Percentiles rank a stretch among this genome's conserved stretches.
Evolutionary conservation across 176 grass and related monocot species (phyloP).

Genomic region (Stipa capillata): DNA sequence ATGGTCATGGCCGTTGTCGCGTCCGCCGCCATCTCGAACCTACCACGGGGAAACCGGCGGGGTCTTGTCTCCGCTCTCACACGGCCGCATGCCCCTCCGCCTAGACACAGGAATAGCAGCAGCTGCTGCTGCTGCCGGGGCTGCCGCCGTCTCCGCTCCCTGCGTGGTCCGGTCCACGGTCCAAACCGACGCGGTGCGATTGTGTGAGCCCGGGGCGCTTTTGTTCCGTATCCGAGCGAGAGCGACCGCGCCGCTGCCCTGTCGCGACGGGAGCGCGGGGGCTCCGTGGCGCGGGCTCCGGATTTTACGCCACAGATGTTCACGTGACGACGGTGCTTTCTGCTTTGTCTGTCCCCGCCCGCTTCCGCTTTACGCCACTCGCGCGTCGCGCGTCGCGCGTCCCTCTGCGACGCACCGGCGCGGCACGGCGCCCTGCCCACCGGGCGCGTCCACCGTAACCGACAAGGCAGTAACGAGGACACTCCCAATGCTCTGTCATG

Average conservation of each 20-base stretch:
- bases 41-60: neutral
- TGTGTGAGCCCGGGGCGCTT: neutral
- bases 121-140: neutral
- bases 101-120: neutral
- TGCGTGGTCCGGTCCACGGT: neutral
- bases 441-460: neutral
- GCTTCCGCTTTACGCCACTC: neutral
- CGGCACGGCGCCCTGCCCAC: neutral
- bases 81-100: neutral
- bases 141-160: neutral
- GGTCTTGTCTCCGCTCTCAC: neutral
- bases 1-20: conserved; percentile 82
- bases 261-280: neutral
- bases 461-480: too few relatives aligned
- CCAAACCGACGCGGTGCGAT: neutral
- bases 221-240: neutral
- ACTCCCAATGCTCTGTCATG: too few relatives aligned
- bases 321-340: conserved; percentile 5
- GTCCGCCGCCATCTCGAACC: conserved; percentile 13
- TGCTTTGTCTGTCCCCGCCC: neutral
- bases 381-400: too few relatives aligned
- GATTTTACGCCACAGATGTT: too few relatives aligned
- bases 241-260: neutral
- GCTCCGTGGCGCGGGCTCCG: too few relatives aligned
- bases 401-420: neutral